Percentiles rank a stretch among this genome's conserved stretches.
phyloP scores from a whole-genome alignment of 2,329 filamentous ascomycete genomes.

The Byssothecium circinans region DNA sequence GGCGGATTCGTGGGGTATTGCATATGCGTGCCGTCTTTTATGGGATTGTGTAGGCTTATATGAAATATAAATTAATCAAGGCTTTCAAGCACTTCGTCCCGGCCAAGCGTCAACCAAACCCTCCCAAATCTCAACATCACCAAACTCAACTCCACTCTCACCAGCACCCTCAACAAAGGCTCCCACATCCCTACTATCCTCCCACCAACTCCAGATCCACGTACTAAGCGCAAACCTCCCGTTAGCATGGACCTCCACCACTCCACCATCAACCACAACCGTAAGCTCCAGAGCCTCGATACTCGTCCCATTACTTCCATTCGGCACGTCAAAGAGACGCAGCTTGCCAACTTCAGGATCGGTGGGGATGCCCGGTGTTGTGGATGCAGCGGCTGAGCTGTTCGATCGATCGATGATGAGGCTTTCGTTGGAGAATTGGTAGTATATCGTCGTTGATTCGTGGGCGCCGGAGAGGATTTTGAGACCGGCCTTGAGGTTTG shows the following conservation, averaged over 20 bases:
- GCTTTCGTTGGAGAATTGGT: constrained; percentile 51
- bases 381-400: constrained; percentile 45
- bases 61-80: no score
- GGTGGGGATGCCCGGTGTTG: constrained; percentile 44
- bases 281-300: constrained; percentile 47
- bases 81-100: neutral
- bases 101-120: constrained; percentile 19
- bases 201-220: constrained; percentile 45
- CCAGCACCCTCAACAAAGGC: constrained; percentile 20
- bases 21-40: no score
- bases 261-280: constrained; percentile 44
- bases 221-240: constrained; percentile 48
- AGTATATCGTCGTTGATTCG: constrained; percentile 49
- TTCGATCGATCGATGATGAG: constrained; percentile 47
- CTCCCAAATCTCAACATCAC: constrained; percentile 28
- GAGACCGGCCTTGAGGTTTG: constrained; percentile 45
- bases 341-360: constrained; percentile 44
- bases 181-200: constrained; percentile 16
- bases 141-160: constrained; percentile 16
- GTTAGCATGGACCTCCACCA: constrained; percentile 47
- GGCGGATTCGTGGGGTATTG: no score
- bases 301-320: constrained; percentile 17
- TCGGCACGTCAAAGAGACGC: constrained; percentile 46
- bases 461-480: constrained; percentile 45
- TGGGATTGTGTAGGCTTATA: no score